Evolutionary conservation across 2,329 filamentous ascomycete genomes (phyloP).

Genomic region (Xylaria sp.): DNA sequence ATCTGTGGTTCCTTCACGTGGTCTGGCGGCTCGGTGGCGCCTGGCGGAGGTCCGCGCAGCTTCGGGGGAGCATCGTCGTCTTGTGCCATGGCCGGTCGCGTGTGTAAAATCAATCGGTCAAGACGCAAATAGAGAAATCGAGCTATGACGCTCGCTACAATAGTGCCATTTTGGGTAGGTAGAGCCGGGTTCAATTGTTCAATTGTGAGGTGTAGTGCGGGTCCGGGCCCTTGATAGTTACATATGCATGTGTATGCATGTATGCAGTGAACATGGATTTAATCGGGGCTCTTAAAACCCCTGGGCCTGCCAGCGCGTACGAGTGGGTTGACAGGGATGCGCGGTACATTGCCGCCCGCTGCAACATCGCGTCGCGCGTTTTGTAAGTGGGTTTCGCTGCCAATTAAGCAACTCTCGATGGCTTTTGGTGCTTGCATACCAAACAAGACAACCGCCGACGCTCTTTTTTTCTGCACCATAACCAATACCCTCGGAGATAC

Average conservation of each 20-base stretch:
- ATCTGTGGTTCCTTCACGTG: constrained; percentile 45
- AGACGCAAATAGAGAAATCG: constrained; percentile 12
- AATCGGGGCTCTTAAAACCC: constrained; percentile 27
- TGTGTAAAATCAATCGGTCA: background rate
- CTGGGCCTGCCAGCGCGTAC: constrained; percentile 10
- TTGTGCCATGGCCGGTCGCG: constrained; percentile 40
- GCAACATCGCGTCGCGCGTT: constrained; percentile 30
- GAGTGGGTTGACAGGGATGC: constrained; percentile 34
- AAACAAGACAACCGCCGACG: background rate
- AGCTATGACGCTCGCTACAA: constrained; percentile 20
- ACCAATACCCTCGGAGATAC: background rate
- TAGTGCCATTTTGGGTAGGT: background rate
- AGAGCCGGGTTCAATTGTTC: too few relatives aligned
- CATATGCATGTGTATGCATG: constrained; percentile 7
- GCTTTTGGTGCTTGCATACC: background rate
- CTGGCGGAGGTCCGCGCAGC: constrained; percentile 43
- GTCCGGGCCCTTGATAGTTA: background rate
- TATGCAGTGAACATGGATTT: constrained; percentile 1
- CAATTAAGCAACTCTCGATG: background rate
- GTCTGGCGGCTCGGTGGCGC: constrained; percentile 42
- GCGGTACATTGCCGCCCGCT: constrained; percentile 17
- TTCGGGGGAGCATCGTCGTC: constrained; percentile 34
- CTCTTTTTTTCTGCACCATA: background rate
- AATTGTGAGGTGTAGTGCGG: background rate
- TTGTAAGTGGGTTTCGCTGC: constrained; percentile 29